These are phyloP conservation scores for Moricandia moricandioides DNA, from an alignment of 345 rosid species.

Conservation along the genomic window DNA sequence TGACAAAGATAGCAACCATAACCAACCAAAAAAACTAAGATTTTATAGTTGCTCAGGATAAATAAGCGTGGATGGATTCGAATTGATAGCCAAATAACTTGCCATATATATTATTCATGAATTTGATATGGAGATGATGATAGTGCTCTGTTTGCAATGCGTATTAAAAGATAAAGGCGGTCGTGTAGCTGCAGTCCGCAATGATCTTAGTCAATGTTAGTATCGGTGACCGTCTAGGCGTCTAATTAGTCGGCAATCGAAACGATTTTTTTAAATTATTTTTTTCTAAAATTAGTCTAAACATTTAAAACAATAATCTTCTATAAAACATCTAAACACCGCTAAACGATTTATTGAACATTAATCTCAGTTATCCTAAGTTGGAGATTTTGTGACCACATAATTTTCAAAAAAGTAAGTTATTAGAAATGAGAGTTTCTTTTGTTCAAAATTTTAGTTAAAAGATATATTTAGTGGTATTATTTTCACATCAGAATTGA, in stretches of 20 bases:
- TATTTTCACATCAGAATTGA: not conserved
- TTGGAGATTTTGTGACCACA: constrained; percentile 6
- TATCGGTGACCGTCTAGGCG: too few species aligned
- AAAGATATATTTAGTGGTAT: not conserved
- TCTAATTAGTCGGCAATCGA: too few species aligned
- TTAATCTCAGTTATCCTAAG: not conserved
- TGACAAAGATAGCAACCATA: not conserved
- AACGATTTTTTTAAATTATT: too few species aligned
- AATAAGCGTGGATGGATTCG: not conserved
- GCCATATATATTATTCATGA: not conserved
- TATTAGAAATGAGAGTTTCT: not conserved
- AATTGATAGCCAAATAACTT: not conserved
- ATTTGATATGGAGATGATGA: not conserved
- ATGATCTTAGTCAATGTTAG: too few species aligned
- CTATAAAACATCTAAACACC: too few species aligned
- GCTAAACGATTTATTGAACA: too few species aligned
- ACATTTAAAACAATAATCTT: too few species aligned
- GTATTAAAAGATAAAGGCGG: not conserved
- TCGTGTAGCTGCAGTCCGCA: not conserved
- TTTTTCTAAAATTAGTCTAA: too few species aligned
- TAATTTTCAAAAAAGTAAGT: not conserved
- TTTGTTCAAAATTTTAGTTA: not conserved
- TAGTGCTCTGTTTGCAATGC: not conserved
- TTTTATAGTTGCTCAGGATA: not conserved
- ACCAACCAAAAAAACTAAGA: not conserved